Evolutionary conservation across 2,329 filamentous ascomycete genomes (phyloP), one percentile per base, ranked within the genome.

Genomic region (Ascomycota sp.): DNA sequence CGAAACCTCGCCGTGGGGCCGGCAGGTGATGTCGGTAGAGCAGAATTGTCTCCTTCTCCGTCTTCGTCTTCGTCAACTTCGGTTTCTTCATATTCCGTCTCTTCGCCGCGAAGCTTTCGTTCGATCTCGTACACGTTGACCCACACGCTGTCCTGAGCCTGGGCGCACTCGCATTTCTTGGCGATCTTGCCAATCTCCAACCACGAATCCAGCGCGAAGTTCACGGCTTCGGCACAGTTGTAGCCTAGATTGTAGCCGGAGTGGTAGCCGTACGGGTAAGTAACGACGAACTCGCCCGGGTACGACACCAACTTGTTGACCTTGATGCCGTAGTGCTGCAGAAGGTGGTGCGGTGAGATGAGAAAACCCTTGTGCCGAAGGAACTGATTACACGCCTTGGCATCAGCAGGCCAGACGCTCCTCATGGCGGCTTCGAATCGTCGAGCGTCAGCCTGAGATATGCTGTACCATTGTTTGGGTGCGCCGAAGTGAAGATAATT

Each of bases 401-500:
- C 82, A 45, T 98, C 89, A 5, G 75, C 76, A 0, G 85, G 82
- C 85, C 86, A 98, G 33, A 93, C 80, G 46, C 65, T 83, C 55
- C 78, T 86, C 89, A 98, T 98, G 25, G 82, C 86, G 23, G 74
- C 71, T 52, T 98, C 89, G 42, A 98, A 98, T 11, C 78, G 75
- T 30, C 83, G 72, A 10, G 86, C 83, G 48, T 98, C 89, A 39
- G 80, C 79, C 50, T 95, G 91, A 1, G 86, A 93, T 39, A 98
- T 95, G 52, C 85, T 94, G 56, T 98, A 98, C 89, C 89, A 98
- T 51, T 98, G 89, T 55, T 98, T 98, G 0, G 89, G 89, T 2
- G 89, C 89, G 32, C 89, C 89, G 50, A 98, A 98, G 47, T 98
- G 89, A 35, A 98, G 83, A 51, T 94, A 98, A 57, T 98, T 98